These are phyloP conservation scores for Debaryomyces coudertii DNA, from an alignment of 1,139 yeast genomes.

Conservation along the genomic window DNA sequence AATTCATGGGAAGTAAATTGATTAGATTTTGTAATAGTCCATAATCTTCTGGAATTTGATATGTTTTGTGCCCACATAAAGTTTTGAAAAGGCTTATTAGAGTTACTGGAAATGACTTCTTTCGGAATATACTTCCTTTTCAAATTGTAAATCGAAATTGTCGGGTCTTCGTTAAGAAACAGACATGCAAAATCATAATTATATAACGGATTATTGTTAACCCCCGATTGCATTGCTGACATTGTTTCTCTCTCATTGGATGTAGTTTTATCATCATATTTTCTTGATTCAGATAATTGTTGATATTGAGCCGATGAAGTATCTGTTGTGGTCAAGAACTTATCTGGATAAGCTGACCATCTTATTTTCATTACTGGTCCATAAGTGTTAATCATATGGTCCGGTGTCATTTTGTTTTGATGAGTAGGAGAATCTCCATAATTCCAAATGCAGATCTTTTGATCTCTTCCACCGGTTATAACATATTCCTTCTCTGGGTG, in stretches of 20 bases:
- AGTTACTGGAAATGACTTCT: conserved; percentile 60
- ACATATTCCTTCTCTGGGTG: conserved; percentile 83
- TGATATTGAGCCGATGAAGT: neutral
- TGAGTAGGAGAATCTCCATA: conserved; percentile 38
- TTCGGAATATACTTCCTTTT: conserved; percentile 76
- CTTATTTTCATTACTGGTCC: conserved; percentile 75
- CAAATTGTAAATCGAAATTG: conserved; percentile 73
- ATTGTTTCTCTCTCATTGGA: conserved; percentile 34
- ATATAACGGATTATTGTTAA: conserved; percentile 26
- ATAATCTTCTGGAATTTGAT: conserved; percentile 29
- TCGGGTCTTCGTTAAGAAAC: conserved; percentile 75
- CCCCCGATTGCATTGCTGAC: conserved; percentile 16
- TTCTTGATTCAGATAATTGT: neutral
- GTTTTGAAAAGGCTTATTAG: conserved; percentile 48
- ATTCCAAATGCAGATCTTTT: conserved; percentile 80
- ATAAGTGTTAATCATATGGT: conserved; percentile 72
- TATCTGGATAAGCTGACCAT: conserved; percentile 52
- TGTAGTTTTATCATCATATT: conserved; percentile 19
- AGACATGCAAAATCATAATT: conserved; percentile 76
- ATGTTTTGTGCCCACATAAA: conserved; percentile 46
- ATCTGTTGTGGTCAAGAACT: neutral
- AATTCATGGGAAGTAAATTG: conserved; percentile 59
- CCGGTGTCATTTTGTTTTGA: conserved; percentile 56
- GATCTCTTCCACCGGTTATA: conserved; percentile 93
- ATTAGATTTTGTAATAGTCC: conserved; percentile 53